A percentile compares a stretch with the other conserved stretches of the same genome.
Conservation (phyloP, 371 early-diverging fungal species). For the Entomophthora muscae region DNA sequence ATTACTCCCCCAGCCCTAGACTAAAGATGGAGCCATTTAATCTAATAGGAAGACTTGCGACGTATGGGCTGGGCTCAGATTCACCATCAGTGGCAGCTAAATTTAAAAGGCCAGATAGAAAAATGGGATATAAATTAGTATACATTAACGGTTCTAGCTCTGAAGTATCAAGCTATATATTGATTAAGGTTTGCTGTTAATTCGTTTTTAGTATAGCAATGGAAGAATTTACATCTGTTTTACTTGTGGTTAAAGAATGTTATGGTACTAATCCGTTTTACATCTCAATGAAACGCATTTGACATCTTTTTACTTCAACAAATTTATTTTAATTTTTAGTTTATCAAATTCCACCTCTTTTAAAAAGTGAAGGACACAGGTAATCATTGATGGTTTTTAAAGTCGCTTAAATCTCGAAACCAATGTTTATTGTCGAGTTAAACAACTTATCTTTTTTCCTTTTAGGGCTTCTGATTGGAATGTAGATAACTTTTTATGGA, state of each 20-base stretch:
- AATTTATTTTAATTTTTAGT: conserved; percentile 18
- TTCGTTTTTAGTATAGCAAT: background rate
- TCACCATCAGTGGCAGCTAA: too few relatives aligned
- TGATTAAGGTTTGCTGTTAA: too few relatives aligned
- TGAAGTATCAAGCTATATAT: too few relatives aligned
- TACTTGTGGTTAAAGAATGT: conserved; percentile 64
- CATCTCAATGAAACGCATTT: too few relatives aligned
- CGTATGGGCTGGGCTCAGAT: too few relatives aligned
- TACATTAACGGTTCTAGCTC: too few relatives aligned
- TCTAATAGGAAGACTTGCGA: too few relatives aligned
- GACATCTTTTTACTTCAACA: background rate
- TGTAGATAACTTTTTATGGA: conserved; percentile 58
- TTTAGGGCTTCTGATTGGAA: conserved; percentile 73
- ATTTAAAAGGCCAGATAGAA: too few relatives aligned
- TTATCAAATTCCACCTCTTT: conserved; percentile 63
- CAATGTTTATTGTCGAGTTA: background rate
- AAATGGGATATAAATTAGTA: too few relatives aligned
- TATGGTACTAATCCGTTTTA: conserved; percentile 49
- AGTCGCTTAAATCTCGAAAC: background rate
- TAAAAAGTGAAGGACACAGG: conserved; percentile 53
- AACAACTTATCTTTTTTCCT: background rate
- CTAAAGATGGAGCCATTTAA: too few relatives aligned
- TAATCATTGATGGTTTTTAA: conserved; percentile 13
- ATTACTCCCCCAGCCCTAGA: too few relatives aligned
- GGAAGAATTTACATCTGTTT: conserved; percentile 57